A percentile compares a stretch with the other conserved stretches of the same genome.
Evolutionary conservation across 148 eudicot species (phyloP).

Genomic region (Rhododendron henanense): DNA sequence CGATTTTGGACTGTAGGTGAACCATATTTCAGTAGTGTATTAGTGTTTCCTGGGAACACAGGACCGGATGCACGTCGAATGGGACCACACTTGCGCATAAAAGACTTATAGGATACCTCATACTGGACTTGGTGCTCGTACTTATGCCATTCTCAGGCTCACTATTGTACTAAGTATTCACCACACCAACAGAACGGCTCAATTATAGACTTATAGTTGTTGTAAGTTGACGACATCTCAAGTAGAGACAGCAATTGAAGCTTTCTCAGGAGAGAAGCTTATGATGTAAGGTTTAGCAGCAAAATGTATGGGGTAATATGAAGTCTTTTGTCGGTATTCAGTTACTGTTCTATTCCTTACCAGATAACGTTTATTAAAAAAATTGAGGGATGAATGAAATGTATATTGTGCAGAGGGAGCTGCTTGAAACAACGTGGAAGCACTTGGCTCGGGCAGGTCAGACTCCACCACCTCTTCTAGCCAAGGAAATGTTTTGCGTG

Average conservation of each 20-base stretch:
- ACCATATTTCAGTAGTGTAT: background rate
- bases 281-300: background rate
- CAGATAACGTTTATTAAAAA: background rate
- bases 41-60: background rate
- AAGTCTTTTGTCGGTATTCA: background rate
- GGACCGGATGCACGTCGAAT: background rate
- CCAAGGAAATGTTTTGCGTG: constrained; percentile 60
- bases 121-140: background rate
- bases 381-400: background rate
- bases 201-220: background rate
- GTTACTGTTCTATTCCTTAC: background rate
- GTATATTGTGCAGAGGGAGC: constrained; percentile 34
- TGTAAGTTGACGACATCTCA: background rate
- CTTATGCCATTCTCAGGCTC: background rate
- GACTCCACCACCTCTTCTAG: constrained; percentile 58
- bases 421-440: constrained; percentile 74
- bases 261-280: background rate
- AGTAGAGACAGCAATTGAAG: background rate
- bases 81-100: background rate
- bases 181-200: background rate
- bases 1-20: background rate
- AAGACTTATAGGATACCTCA: background rate
- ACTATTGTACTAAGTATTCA: background rate
- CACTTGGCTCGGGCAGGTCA: constrained; percentile 48
- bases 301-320: background rate